Conservation (phyloP, 2,329 filamentous ascomycete species). For the Clarireedia hainanense region DNA sequence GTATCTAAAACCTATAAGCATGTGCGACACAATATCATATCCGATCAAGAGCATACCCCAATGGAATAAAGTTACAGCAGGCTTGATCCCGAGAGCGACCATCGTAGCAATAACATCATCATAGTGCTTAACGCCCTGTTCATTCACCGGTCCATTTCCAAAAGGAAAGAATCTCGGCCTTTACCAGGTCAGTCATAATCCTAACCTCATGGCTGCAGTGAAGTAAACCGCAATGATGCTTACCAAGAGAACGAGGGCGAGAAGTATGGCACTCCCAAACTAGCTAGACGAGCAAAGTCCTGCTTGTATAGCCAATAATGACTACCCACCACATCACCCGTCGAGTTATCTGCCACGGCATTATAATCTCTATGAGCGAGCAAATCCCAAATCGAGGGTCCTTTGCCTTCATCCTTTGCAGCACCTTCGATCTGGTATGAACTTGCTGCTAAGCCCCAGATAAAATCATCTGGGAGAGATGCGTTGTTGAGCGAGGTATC, state of each 20-base stretch:
- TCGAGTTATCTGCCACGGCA: conserved; percentile 31
- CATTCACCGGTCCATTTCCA: conserved; percentile 42
- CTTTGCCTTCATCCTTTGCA: conserved; percentile 36
- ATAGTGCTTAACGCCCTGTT: conserved; percentile 44
- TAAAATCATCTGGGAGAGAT: conserved; percentile 36
- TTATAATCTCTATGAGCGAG: conserved; percentile 27
- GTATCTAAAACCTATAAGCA: conserved; percentile 15
- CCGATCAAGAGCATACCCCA: conserved; percentile 7
- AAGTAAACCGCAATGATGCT: not conserved
- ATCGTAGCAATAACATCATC: conserved; percentile 45
- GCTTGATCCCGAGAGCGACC: conserved; percentile 41
- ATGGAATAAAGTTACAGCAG: conserved; percentile 41
- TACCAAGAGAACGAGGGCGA: conserved; percentile 32
- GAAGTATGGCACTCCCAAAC: conserved; percentile 44
- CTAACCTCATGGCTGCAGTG: not conserved
- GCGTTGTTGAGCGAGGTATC: conserved; percentile 21
- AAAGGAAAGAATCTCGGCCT: conserved; percentile 42
- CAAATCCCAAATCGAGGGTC: conserved; percentile 37
- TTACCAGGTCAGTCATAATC: not conserved
- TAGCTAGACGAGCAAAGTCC: conserved; percentile 44
- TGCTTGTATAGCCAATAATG: conserved; percentile 50
- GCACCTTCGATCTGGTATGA: conserved; percentile 42
- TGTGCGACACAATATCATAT: not conserved
- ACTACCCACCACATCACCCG: conserved; percentile 42
- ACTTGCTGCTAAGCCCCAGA: conserved; percentile 40